Base-by-base conservation (phyloP, 1,139 yeast species). In the Casaregolazyma suthepensis region DNA sequence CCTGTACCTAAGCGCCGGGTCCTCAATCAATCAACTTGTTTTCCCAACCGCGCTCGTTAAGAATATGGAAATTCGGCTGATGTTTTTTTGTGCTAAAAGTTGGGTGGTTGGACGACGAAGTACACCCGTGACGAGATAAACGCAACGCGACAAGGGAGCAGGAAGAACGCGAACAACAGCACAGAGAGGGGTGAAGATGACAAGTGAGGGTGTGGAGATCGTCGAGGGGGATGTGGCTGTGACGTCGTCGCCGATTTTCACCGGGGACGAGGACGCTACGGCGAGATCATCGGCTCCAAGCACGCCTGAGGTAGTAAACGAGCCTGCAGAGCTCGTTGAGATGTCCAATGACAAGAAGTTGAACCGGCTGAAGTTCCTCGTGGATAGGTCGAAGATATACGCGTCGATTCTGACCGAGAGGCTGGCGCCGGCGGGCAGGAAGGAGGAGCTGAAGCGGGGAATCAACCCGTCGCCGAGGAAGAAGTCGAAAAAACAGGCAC, bases 371-470 rank as follows among this genome's bases (percentile, higher is more conserved):
- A 79, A 86, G 60, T 83, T 80, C 49, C 74, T 91, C 61, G 89
- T 91, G 19, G 85, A 86, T 63, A 85, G 86, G 65, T 87, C 96
- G 18, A 90, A 88, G 65, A 78, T 89, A 2, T 91, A 87, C 68
- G 86, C 96, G 1, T 79, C 83, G 56, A 88, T 90, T 60, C 84
- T 91, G 53, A 83, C 94, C 2, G 91, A 88, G 53, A 84, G 90
- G 29, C 75, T 90, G 52, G 58, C 19, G 42, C 45, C 56, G 55
- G 9, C 15, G 17, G 40, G 22, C 59, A 48, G 26, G 9, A 44
- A 49, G 17, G 42, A 48, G 20, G 19, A 40, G 38, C 35, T 1
- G 19, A 40, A 54, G 50, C 31, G 43, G 18, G 29, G n/a, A 26
- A 19, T 40, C 1, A 43, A 46, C 18, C 5, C 26, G 20, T n/a